Percentiles rank a stretch among this genome's conserved stretches.
phyloP scores from a whole-genome alignment of 2,329 filamentous ascomycete species.

The Raffaelea deltoideospora region DNA sequence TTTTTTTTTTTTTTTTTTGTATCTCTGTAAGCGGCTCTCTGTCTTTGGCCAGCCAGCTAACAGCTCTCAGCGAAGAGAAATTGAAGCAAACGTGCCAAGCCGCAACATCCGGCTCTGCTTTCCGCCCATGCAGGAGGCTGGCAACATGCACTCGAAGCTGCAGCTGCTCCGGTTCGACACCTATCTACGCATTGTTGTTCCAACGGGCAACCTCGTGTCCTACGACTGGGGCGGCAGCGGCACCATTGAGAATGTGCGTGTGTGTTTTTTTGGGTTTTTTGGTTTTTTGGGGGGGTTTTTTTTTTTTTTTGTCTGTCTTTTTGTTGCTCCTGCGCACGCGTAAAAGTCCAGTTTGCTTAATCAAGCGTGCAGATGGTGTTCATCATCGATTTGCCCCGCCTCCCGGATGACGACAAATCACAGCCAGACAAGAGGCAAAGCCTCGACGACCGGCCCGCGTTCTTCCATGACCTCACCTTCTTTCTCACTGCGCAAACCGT shows the following conservation, averaged over 20 bases:
- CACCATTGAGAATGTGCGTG: conserved; percentile 64
- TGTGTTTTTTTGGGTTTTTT: neutral
- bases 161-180: conserved; percentile 68
- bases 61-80: conserved; percentile 27
- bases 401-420: conserved; percentile 21
- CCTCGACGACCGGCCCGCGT: conserved; percentile 22
- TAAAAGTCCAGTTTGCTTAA: too few relatives aligned
- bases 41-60: neutral
- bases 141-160: conserved; percentile 86
- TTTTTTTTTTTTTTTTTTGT: neutral
- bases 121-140: conserved; percentile 59
- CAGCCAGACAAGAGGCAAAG: conserved; percentile 5
- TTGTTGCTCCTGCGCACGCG: neutral
- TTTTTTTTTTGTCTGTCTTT: neutral
- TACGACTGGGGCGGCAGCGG: conserved; percentile 86
- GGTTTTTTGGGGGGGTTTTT: neutral
- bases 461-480: conserved; percentile 53
- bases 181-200: conserved; percentile 67
- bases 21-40: neutral
- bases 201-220: conserved; percentile 70
- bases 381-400: conserved; percentile 73
- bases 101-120: conserved; percentile 58
- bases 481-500: conserved; percentile 57
- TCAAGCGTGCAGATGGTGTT: conserved; percentile 54
- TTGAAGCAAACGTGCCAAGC: conserved; percentile 32